These are phyloP conservation scores for Athelia psychrophila DNA, from an alignment of 1,284 basidiomycete species.

Conservation along the genomic window DNA sequence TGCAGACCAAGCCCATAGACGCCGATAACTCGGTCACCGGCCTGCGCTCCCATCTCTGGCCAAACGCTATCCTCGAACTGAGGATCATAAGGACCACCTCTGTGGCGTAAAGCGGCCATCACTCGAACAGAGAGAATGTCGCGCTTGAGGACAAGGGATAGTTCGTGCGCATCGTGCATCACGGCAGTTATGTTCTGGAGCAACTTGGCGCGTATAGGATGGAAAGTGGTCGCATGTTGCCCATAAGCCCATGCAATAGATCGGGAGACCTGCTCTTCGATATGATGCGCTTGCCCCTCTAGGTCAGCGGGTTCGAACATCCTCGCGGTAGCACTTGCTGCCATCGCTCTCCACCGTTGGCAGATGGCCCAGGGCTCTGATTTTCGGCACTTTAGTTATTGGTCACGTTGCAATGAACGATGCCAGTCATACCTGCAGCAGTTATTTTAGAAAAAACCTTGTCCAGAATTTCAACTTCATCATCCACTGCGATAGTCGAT, in stretches of 20 bases:
- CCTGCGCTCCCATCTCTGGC: not conserved
- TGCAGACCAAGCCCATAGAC: not conserved
- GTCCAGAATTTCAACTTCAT: not conserved
- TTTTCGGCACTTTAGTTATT: too few relatives aligned
- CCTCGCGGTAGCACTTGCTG: too few relatives aligned
- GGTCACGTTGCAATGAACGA: too few relatives aligned
- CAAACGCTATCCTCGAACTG: not conserved
- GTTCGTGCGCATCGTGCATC: not conserved
- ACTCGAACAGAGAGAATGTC: slow-evolving; percentile 2
- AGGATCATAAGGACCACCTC: not conserved
- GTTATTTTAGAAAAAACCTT: not conserved
- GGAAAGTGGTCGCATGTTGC: not conserved
- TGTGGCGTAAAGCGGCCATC: not conserved
- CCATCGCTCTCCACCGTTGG: not conserved
- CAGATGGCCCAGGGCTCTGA: not conserved
- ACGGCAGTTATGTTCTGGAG: not conserved
- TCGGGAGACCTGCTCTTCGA: not conserved
- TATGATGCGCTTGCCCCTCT: not conserved
- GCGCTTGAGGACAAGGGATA: not conserved
- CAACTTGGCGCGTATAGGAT: not conserved
- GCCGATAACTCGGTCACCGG: not conserved
- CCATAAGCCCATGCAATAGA: not conserved
- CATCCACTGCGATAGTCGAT: not conserved
- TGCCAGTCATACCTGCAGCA: not conserved
- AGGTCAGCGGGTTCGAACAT: not conserved